phyloP scores from a whole-genome alignment of 345 rosid species.

The Pistacia vera region DNA sequence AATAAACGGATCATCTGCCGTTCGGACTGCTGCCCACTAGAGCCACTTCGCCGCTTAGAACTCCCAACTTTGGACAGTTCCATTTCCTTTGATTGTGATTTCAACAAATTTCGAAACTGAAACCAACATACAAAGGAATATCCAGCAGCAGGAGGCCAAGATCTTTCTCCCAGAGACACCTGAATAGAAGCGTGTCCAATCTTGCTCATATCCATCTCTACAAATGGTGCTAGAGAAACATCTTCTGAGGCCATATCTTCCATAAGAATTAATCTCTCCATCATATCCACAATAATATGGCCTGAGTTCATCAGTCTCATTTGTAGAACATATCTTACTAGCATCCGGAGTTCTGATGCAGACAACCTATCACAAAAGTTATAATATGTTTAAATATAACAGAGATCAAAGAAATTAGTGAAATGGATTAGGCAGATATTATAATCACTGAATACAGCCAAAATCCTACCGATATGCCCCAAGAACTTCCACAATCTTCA shows the following conservation, averaged over 20 bases:
- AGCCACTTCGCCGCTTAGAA: conserved; percentile 52
- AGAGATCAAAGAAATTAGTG: conserved; percentile 17
- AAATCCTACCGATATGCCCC: conserved; percentile 84
- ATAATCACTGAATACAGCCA: conserved; percentile 11
- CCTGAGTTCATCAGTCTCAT: conserved; percentile 82
- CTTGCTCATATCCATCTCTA: conserved; percentile 96
- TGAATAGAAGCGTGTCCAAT: conserved; percentile 95
- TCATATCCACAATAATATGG: conserved; percentile 80
- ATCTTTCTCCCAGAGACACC: conserved; percentile 98
- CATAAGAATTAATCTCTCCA: conserved; percentile 89
- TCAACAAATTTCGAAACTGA: conserved; percentile 77
- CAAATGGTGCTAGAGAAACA: conserved; percentile 91
- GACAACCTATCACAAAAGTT: conserved; percentile 77
- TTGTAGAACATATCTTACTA: conserved; percentile 83
- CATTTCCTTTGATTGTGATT: conserved; percentile 62
- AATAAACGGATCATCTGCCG: conserved; percentile 70
- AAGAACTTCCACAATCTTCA: conserved; percentile 96
- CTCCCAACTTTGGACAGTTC: conserved; percentile 61
- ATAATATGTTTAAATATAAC: conserved; percentile 22
- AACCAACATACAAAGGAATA: conserved; percentile 99
- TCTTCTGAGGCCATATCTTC: conserved; percentile 81
- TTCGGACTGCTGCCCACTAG: conserved; percentile 60
- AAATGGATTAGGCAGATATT: conserved; percentile 14
- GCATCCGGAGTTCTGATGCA: conserved; percentile 82
- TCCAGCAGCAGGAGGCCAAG: conserved; percentile 99